phyloP scores from a whole-genome alignment of 352 stramenopile species.

The Phytophthora sojae region DNA sequence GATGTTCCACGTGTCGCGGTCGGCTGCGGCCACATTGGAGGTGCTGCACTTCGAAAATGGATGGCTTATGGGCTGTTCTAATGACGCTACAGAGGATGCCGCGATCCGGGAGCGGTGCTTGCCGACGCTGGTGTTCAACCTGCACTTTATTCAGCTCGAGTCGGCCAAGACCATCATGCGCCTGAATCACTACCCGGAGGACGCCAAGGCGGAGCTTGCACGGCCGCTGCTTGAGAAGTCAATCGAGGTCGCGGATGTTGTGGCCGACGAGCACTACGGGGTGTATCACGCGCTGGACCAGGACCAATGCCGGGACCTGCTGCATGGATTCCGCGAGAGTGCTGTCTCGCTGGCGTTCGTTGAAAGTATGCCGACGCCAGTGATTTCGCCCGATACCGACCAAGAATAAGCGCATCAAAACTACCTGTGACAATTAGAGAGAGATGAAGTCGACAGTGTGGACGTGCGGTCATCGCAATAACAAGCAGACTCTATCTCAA shows the following conservation, averaged over 20 bases:
- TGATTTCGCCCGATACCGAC: slow-evolving; percentile 24
- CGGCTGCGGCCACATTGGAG: slow-evolving; percentile 60
- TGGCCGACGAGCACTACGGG: slow-evolving; percentile 80
- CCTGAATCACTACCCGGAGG: slow-evolving; percentile 70
- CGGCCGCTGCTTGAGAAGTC: slow-evolving; percentile 74
- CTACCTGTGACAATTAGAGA: slow-evolving; percentile 42
- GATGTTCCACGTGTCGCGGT: slow-evolving; percentile 77
- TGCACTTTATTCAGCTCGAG: slow-evolving; percentile 84
- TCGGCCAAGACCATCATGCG: slow-evolving; percentile 75
- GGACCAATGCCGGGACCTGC: slow-evolving; percentile 71
- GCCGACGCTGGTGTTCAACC: slow-evolving; percentile 71
- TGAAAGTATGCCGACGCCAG: slow-evolving; percentile 39
- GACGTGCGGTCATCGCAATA: slow-evolving; percentile 28
- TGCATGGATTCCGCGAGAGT: slow-evolving; percentile 76
- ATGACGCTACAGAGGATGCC: slow-evolving; percentile 51
- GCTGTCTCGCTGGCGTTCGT: slow-evolving; percentile 67
- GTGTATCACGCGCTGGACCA: slow-evolving; percentile 68
- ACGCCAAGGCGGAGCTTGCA: slow-evolving; percentile 64
- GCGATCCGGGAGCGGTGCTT: slow-evolving; percentile 64
- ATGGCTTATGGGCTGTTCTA: slow-evolving; percentile 69
- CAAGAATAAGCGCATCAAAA: slow-evolving; percentile 34
- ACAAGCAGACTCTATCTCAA: slow-evolving; percentile 30
- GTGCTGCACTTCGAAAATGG: slow-evolving; percentile 84
- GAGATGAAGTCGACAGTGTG: slow-evolving; percentile 23
- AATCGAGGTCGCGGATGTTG: slow-evolving; percentile 77